Percentiles rank a stretch among this genome's conserved stretches.
Evolutionary conservation across 2,329 filamentous ascomycete genomes (phyloP).

Genomic region (Periconia sp.): DNA sequence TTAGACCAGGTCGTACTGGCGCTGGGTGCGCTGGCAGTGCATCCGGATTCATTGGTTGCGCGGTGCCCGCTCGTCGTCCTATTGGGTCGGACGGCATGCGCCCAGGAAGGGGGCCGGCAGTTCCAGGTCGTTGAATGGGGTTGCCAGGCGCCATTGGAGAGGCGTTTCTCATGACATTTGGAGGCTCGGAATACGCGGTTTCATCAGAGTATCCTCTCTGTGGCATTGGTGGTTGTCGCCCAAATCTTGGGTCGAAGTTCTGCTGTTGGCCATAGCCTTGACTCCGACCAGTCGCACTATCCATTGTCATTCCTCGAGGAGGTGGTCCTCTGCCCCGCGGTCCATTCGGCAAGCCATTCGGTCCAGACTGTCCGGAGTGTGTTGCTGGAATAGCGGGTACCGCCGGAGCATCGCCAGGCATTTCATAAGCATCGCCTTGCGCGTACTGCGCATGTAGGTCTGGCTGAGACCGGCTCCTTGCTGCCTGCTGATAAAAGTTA

Average conservation of each 20-base stretch:
- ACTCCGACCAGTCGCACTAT: slow-evolving; percentile 12
- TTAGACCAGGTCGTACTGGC: slow-evolving; percentile 61
- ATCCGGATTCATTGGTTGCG: slow-evolving; percentile 57
- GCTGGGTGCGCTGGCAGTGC: slow-evolving; percentile 61
- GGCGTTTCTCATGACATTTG: slow-evolving; percentile 37
- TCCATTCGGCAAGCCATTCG: slow-evolving; percentile 31
- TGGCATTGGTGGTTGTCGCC: slow-evolving; percentile 33
- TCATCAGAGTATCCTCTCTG: slow-evolving; percentile 43
- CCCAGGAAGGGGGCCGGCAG: slow-evolving; percentile 36
- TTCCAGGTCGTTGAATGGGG: slow-evolving; percentile 36
- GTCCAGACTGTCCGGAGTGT: slow-evolving; percentile 46
- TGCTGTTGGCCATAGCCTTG: slow-evolving; percentile 29
- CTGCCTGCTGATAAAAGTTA: slow-evolving; percentile 50
- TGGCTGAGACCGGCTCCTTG: slow-evolving; percentile 70
- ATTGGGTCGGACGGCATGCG: slow-evolving; percentile 35
- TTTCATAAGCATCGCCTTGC: slow-evolving; percentile 66
- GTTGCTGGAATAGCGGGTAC: slow-evolving; percentile 56
- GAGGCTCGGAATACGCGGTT: slow-evolving; percentile 44
- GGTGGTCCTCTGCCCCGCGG: slow-evolving; percentile 37
- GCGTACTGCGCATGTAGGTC: slow-evolving; percentile 55
- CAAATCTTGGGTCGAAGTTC: slow-evolving; percentile 36
- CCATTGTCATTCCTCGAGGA: slow-evolving; percentile 27
- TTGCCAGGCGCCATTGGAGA: slow-evolving; percentile 33
- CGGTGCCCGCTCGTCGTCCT: slow-evolving; percentile 48
- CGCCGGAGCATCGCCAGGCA: slow-evolving; percentile 66